phyloP scores from a whole-genome alignment of 2,329 filamentous ascomycete species.

The Thelonectria blattea region DNA sequence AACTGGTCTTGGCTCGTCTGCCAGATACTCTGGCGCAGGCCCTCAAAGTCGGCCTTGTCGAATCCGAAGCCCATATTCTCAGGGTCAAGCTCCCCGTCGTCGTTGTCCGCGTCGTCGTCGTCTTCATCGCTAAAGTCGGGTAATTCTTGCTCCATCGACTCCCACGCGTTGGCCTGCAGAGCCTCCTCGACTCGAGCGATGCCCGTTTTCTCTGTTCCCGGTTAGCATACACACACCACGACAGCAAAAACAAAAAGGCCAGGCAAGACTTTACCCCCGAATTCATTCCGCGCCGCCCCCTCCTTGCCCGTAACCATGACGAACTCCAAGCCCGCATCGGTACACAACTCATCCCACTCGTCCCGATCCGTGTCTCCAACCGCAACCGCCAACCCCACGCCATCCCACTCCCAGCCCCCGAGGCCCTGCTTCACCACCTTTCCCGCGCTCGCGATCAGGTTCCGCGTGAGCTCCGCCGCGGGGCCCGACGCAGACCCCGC shows the following conservation, averaged over 20 bases:
- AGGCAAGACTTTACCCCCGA: constrained; percentile 52
- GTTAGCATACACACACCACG: constrained; percentile 25
- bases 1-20: constrained; percentile 42
- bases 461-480: constrained; percentile 38
- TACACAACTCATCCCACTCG: constrained; percentile 67
- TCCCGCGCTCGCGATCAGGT: constrained; percentile 59
- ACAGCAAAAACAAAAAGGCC: neutral
- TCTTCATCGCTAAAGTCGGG: constrained; percentile 39
- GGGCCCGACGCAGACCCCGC: constrained; percentile 27
- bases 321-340: constrained; percentile 66
- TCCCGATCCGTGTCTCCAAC: constrained; percentile 57
- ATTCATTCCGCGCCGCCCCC: constrained; percentile 58
- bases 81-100: constrained; percentile 42
- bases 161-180: constrained; percentile 71
- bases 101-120: constrained; percentile 34
- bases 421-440: constrained; percentile 62
- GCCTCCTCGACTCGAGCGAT: constrained; percentile 66
- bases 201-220: constrained; percentile 59
- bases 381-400: constrained; percentile 65
- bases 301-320: constrained; percentile 56
- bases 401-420: constrained; percentile 69
- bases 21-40: constrained; percentile 60
- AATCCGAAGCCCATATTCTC: constrained; percentile 59
- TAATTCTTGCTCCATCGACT: constrained; percentile 39
- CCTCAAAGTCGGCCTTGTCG: constrained; percentile 59